Percentiles rank a stretch among this genome's conserved stretches.
Conservation (phyloP, 1,284 basidiomycete genomes). For the Earliella scabrosa region DNA sequence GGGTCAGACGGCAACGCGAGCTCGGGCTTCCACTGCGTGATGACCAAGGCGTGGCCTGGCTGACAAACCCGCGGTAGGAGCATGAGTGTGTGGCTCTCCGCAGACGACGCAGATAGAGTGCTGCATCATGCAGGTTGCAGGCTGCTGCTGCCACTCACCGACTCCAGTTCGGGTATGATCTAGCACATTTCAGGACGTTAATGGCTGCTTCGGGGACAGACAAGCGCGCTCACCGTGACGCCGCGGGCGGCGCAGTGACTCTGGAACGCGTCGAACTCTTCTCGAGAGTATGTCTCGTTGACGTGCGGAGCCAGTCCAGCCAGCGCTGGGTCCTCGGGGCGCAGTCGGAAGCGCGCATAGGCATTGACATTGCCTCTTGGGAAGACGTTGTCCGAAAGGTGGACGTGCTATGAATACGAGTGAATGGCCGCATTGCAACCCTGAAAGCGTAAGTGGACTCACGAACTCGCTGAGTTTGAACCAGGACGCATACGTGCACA, state of each 20-base stretch:
- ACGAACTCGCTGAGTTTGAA: slow-evolving; percentile 41
- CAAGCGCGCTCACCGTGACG: slow-evolving; percentile 30
- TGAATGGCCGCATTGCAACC: not conserved
- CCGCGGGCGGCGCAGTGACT: slow-evolving; percentile 37
- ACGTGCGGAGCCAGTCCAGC: slow-evolving; percentile 34
- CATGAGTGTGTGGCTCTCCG: not conserved
- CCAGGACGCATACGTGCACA: slow-evolving; percentile 41
- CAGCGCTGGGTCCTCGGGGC: slow-evolving; percentile 34
- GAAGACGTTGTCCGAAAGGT: slow-evolving; percentile 32
- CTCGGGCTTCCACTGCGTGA: slow-evolving; percentile 43
- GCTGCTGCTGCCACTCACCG: too few species aligned
- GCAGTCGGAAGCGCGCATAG: slow-evolving; percentile 41
- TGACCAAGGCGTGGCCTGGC: slow-evolving; percentile 42
- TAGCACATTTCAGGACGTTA: slow-evolving; percentile 1
- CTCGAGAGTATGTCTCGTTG: slow-evolving; percentile 40
- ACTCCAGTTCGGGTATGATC: slow-evolving; percentile 42
- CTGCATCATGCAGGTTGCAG: not conserved
- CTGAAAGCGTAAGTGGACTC: slow-evolving; percentile 6
- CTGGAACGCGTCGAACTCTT: slow-evolving; percentile 39
- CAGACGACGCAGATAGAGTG: not conserved
- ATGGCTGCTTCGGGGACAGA: not conserved
- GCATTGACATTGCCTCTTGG: slow-evolving; percentile 23
- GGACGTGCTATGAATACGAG: slow-evolving; percentile 26
- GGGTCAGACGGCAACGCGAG: slow-evolving; percentile 36
- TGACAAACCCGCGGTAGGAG: slow-evolving; percentile 13